A percentile compares a stretch with the other conserved stretches of the same genome.
phyloP scores from a whole-genome alignment of 2,329 filamentous ascomycete species.

The Alternaria sp. region DNA sequence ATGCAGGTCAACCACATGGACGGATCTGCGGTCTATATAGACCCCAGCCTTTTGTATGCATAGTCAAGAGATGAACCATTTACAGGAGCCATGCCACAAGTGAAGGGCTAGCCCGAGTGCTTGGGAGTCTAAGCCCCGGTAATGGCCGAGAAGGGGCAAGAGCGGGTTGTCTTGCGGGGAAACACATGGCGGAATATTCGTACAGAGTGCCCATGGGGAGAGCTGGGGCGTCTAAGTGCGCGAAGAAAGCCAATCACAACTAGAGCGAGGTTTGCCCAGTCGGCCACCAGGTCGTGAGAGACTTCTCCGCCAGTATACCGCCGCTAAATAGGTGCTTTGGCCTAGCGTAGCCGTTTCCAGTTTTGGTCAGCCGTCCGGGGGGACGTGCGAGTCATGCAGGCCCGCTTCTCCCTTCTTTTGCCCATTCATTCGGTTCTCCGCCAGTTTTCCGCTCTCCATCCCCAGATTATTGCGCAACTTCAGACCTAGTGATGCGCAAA shows the following conservation, averaged over 20 bases:
- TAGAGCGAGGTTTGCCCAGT: slow-evolving; percentile 9
- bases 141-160: slow-evolving; percentile 23
- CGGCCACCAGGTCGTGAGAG: slow-evolving; percentile 12
- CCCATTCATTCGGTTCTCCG: neutral
- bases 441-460: slow-evolving; percentile 28
- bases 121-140: slow-evolving; percentile 21
- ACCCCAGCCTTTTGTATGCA: slow-evolving; percentile 2
- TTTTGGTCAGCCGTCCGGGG: slow-evolving; percentile 4
- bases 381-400: slow-evolving; percentile 9
- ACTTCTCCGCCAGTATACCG: slow-evolving; percentile 30
- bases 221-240: slow-evolving; percentile 18
- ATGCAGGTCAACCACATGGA: neutral
- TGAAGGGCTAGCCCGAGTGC: slow-evolving; percentile 23
- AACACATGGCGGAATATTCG: slow-evolving; percentile 18
- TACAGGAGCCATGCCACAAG: slow-evolving; percentile 12
- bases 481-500: slow-evolving; percentile 31
- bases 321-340: slow-evolving; percentile 19
- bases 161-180: slow-evolving; percentile 30
- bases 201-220: slow-evolving; percentile 29
- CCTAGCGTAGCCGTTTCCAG: slow-evolving; percentile 9
- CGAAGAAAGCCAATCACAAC: slow-evolving; percentile 21
- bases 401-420: neutral
- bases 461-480: slow-evolving; percentile 16
- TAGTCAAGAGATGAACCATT: neutral
- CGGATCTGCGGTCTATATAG: slow-evolving; percentile 22